A percentile compares a stretch with the other conserved stretches of the same genome.
These are phyloP conservation scores for Cladophialophora exuberans DNA, from an alignment of 2,329 filamentous ascomycete genomes.

Conservation along the genomic window DNA sequence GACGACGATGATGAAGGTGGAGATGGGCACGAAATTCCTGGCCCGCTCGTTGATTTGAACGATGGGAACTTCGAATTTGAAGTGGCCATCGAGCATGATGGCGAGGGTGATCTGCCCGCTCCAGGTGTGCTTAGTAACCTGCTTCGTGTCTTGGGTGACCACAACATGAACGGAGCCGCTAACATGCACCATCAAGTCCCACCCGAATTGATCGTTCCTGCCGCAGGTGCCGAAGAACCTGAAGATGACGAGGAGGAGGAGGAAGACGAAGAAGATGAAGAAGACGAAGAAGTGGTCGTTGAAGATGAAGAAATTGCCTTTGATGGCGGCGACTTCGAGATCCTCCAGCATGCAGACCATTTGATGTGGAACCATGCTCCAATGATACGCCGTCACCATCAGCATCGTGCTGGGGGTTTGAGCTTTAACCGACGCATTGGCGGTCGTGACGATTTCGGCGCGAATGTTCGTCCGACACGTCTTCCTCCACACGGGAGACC, in stretches of 20 bases:
- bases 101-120: slow-evolving; percentile 36
- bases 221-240: slow-evolving; percentile 21
- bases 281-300: slow-evolving; percentile 57
- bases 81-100: slow-evolving; percentile 46
- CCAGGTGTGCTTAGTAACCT: slow-evolving; percentile 40
- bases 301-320: slow-evolving; percentile 44
- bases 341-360: slow-evolving; percentile 69
- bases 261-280: slow-evolving; percentile 61
- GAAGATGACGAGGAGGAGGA: slow-evolving; percentile 57
- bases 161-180: slow-evolving; percentile 23
- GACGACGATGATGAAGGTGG: slow-evolving; percentile 49
- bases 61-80: slow-evolving; percentile 48
- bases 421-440: slow-evolving; percentile 49
- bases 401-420: slow-evolving; percentile 59
- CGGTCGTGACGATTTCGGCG: slow-evolving; percentile 26
- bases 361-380: slow-evolving; percentile 37
- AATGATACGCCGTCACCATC: slow-evolving; percentile 45
- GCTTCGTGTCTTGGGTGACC: slow-evolving; percentile 31
- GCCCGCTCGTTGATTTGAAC: slow-evolving; percentile 44
- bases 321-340: slow-evolving; percentile 48
- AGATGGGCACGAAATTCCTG: too few species aligned
- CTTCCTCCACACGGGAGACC: slow-evolving; percentile 50
- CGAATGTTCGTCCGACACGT: slow-evolving; percentile 19
- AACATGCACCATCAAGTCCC: slow-evolving; percentile 19
- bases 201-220: slow-evolving; percentile 26